Evolutionary conservation across 768 basidiomycete species (phyloP), one percentile per base, ranked within the genome.

Genomic region (Leucogyrophana mollusca): DNA sequence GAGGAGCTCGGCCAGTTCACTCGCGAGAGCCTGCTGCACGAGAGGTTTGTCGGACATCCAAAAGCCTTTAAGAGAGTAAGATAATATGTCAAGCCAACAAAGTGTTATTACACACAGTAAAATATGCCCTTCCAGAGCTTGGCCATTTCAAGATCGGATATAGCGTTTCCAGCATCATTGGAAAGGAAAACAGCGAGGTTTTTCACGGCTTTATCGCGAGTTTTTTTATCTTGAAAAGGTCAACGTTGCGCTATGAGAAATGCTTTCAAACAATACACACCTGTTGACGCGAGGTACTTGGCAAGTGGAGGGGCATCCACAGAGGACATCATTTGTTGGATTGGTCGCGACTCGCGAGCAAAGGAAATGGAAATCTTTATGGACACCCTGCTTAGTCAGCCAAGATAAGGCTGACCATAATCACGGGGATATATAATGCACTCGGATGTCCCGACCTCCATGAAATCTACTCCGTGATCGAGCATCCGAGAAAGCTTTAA

Each of bases 1-100:
- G 4, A 94, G 58, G 32, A 97, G 72, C 53, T 91, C 83, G 14
- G 95, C 88, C 32, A 99, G 69, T 56, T 94, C 90, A 13, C 77
- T 73, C 0, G 95, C 92, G 13, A 99, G 77, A 11, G 84, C 85
- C 62, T 98, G 95, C 62, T 98, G 95, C 7, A 97, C 89, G 8
- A 94, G 77, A 4, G 94, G 94, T 62, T 98, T 99, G 69, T 99
- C 95, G 9, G 94, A 97, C 94, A 97, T 97, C 94, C 95, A 99
- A 69, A 94, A 98, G 62, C 95, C 94, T 96, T 33, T 4, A 3
- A 22, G 0, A 33, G 47, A 30, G 6, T 56, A 47, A 53, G 30
- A 34, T 21, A 24, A 14, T 3, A 1, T 24, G 37, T 21, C 3
- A 25, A n/a, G n/a, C n/a, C n/a, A n/a, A n/a, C 17, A 21, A 18